Percentiles rank a stretch among this genome's conserved stretches.
phyloP scores from a whole-genome alignment of 305 asterid species.

The Rubia peregrina region DNA sequence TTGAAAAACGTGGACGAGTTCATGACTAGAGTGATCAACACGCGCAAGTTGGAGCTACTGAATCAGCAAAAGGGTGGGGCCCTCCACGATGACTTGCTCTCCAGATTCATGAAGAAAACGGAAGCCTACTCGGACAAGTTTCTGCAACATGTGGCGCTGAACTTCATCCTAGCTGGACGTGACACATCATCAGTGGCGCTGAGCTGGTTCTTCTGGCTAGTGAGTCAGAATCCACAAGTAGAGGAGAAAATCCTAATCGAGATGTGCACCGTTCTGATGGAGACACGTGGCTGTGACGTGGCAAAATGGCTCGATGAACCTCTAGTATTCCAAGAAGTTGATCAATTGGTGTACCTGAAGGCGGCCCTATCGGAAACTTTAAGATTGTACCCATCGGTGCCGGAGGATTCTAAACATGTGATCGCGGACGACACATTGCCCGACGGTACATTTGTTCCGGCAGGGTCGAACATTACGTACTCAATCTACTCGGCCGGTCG shows the following conservation, averaged over 20 bases:
- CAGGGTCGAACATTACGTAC: conserved; percentile 50
- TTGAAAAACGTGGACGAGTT: conserved; percentile 45
- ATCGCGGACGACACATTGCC: conserved; percentile 42
- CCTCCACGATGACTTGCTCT: conserved; percentile 48
- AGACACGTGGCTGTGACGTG: conserved; percentile 39
- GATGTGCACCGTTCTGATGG: conserved; percentile 26
- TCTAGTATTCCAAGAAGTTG: conserved; percentile 52
- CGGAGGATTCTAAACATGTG: conserved; percentile 59
- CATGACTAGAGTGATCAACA: conserved; percentile 43
- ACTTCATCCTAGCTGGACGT: conserved; percentile 68
- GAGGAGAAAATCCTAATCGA: conserved; percentile 47
- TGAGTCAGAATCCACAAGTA: conserved; percentile 31
- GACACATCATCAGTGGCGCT: conserved; percentile 72
- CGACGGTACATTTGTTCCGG: conserved; percentile 59
- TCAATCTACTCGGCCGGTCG: conserved; percentile 54
- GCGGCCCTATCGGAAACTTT: conserved; percentile 61
- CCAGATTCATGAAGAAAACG: conserved; percentile 55
- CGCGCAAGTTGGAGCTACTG: conserved; percentile 51
- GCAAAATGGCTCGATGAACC: conserved; percentile 45
- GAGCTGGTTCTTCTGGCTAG: conserved; percentile 70
- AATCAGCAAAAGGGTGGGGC: conserved; percentile 33
- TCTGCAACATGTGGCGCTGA: conserved; percentile 56
- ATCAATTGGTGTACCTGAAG: conserved; percentile 41
- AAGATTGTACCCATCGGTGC: conserved; percentile 61
- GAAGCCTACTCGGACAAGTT: conserved; percentile 42